Evolutionary conservation across 2,329 filamentous ascomycete genomes (phyloP).

Genomic region (Xylariaceae sp.): DNA sequence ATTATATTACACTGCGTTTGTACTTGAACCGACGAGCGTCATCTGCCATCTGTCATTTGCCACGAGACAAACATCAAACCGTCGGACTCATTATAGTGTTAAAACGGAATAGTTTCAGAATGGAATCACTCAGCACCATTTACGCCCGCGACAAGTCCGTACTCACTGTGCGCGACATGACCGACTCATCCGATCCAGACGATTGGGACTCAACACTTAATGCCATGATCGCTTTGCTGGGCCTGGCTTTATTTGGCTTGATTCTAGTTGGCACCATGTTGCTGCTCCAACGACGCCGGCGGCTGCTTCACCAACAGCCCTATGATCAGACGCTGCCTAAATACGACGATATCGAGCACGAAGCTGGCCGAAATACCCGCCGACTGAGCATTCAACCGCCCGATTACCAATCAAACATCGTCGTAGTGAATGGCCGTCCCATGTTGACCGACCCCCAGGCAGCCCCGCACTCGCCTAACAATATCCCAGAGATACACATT

Average conservation of each 20-base stretch:
- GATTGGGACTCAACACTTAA: slow-evolving; percentile 61
- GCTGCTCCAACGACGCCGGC: slow-evolving; percentile 61
- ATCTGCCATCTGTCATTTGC: slow-evolving; percentile 10
- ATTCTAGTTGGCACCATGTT: slow-evolving; percentile 63
- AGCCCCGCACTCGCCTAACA: slow-evolving; percentile 72
- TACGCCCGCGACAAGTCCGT: slow-evolving; percentile 36
- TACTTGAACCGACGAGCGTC: slow-evolving; percentile 21
- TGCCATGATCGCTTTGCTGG: slow-evolving; percentile 73
- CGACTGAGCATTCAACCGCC: slow-evolving; percentile 55
- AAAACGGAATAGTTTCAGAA: slow-evolving; percentile 20
- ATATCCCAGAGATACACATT: slow-evolving; percentile 92
- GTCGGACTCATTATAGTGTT: slow-evolving; percentile 18
- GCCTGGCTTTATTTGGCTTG: slow-evolving; percentile 68
- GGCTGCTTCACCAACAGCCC: slow-evolving; percentile 41
- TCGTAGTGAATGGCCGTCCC: slow-evolving; percentile 67
- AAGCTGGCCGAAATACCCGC: slow-evolving; percentile 46
- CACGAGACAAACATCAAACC: slow-evolving; percentile 19
- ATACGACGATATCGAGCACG: slow-evolving; percentile 58
- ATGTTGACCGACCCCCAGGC: slow-evolving; percentile 71
- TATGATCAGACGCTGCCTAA: slow-evolving; percentile 56
- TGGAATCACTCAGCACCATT: slow-evolving; percentile 34
- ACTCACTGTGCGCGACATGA: slow-evolving; percentile 45
- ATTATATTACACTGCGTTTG: slow-evolving; percentile 7
- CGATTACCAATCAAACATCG: slow-evolving; percentile 59
- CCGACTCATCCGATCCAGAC: slow-evolving; percentile 28